Percentiles rank a stretch among this genome's conserved stretches.
phyloP scores from a whole-genome alignment of 2,329 filamentous ascomycete genomes.

The Epichloe coenophiala region DNA sequence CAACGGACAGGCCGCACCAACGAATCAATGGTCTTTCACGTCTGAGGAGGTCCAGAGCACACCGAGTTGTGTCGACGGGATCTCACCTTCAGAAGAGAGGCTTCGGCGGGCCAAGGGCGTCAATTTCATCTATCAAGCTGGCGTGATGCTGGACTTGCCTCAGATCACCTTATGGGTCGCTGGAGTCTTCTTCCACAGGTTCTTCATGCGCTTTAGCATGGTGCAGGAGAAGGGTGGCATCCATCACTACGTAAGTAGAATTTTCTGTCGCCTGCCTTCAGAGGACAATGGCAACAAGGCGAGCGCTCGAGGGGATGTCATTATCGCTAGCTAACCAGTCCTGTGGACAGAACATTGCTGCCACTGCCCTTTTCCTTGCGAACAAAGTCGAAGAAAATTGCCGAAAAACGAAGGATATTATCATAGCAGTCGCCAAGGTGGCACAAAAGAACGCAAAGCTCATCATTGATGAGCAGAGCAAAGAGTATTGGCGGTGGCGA shows the following conservation, averaged over 20 bases:
- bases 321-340: neutral
- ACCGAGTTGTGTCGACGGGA: slow-evolving; percentile 73
- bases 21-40: slow-evolving; percentile 78
- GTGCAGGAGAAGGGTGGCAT: slow-evolving; percentile 62
- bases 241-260: slow-evolving; percentile 70
- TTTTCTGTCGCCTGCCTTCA: neutral
- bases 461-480: slow-evolving; percentile 88
- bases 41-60: slow-evolving; percentile 69
- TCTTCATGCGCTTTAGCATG: slow-evolving; percentile 83
- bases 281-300: neutral
- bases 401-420: slow-evolving; percentile 87
- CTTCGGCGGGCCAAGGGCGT: slow-evolving; percentile 77
- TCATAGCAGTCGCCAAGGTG: slow-evolving; percentile 84
- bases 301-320: neutral
- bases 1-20: slow-evolving; percentile 21
- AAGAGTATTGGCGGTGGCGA: slow-evolving; percentile 96
- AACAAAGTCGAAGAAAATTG: slow-evolving; percentile 98
- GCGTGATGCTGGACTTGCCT: slow-evolving; percentile 80
- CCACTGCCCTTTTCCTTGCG: slow-evolving; percentile 81
- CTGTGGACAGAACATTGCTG: slow-evolving; percentile 56
- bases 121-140: slow-evolving; percentile 92
- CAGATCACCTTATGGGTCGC: slow-evolving; percentile 88
- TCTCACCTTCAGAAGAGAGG: slow-evolving; percentile 64
- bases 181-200: slow-evolving; percentile 88
- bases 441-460: slow-evolving; percentile 89